Base-by-base conservation (phyloP, 148 eudicot species). In the Dysphania ambrosioides region DNA sequence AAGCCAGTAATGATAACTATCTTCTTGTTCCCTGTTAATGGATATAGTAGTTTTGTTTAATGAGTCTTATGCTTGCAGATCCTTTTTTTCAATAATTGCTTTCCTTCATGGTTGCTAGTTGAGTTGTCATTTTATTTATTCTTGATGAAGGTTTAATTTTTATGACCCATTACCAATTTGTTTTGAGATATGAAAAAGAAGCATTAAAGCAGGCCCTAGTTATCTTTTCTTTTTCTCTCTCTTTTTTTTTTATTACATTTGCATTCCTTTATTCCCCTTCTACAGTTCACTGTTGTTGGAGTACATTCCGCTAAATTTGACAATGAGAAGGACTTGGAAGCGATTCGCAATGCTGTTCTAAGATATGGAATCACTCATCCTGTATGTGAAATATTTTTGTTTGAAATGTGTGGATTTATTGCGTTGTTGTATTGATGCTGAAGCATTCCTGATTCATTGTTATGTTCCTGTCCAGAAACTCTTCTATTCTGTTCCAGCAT, bases 271-370 rank as follows among this genome's bases (percentile, higher is more conserved):
- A n/a, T n/a, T n/a, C 34, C 55, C 51, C 34, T n/a, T 38, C 72
- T 77, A 76, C 90, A 94, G 98, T 94, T 94, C 79, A 85, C 86
- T 77, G 97, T 94, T 71, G 70, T 94, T 72, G 98, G 98, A 79
- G 98, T 94, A 56, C 98, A 94, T 77, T 94, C 98, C 65, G 98
- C 98, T 26, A 94, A 94, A 81, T 94, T 94, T 82, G 98, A 94
- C 80, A 94, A 94, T 72, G 98, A 94, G 87, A 94, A 92, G 81
- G 98, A 91, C 82, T 82, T 85, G 71, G 93, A 92, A 79, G 96
- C 97, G 32, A 94, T 94, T 62, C 90, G 98, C 38, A 94, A 80
- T 83, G 98, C 98, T 66, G 93, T 94, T 63, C 72, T 91, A 65
- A 88, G 98, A 78, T 94, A 94, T 80, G 87, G 85, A 73, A 84